Conservation (phyloP, 768 basidiomycete species). For the Leccinum subtestaceum region DNA sequence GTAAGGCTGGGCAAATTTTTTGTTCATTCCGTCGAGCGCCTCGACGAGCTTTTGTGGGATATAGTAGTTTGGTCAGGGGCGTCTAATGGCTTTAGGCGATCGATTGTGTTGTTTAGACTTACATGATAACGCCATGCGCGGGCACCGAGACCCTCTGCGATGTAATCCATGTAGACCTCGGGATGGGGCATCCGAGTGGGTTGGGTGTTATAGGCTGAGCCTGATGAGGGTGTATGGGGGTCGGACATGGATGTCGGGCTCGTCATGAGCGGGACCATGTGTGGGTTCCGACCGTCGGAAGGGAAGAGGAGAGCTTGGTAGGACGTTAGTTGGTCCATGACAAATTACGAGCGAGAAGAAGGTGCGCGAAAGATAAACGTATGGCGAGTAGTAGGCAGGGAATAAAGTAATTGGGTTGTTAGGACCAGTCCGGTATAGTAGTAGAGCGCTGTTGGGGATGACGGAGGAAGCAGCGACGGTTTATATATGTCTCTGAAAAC, state of each 20-base stretch:
- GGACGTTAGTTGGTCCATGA: slow-evolving; percentile 64
- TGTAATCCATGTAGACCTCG: slow-evolving; percentile 83
- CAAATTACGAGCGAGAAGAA: slow-evolving; percentile 12
- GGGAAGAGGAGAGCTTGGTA: slow-evolving; percentile 77
- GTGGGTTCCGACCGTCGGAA: slow-evolving; percentile 71
- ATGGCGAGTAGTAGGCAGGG: slow-evolving; percentile 12
- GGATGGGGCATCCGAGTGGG: slow-evolving; percentile 74
- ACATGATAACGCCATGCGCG: slow-evolving; percentile 76
- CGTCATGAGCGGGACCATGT: slow-evolving; percentile 71
- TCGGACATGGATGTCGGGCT: slow-evolving; percentile 50
- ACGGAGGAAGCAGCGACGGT: slow-evolving; percentile 18
- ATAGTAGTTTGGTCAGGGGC: slow-evolving; percentile 11
- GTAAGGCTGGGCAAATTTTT: slow-evolving; percentile 75
- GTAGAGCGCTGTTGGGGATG: slow-evolving; percentile 19
- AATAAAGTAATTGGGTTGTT: slow-evolving; percentile 16
- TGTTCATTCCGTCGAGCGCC: slow-evolving; percentile 76
- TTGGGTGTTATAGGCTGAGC: slow-evolving; percentile 35
- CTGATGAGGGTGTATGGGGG: slow-evolving; percentile 37
- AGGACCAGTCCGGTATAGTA: slow-evolving; percentile 1
- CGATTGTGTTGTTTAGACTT: slow-evolving; percentile 18
- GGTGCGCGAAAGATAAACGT: slow-evolving; percentile 17
- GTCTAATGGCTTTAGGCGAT: slow-evolving; percentile 14
- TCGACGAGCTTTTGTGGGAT: slow-evolving; percentile 54
- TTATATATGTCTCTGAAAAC: slow-evolving; percentile 37
- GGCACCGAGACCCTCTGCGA: slow-evolving; percentile 67